These are phyloP conservation scores for Dalechampia spathulata DNA, from an alignment of 441 rosid species.

Conservation along the genomic window DNA sequence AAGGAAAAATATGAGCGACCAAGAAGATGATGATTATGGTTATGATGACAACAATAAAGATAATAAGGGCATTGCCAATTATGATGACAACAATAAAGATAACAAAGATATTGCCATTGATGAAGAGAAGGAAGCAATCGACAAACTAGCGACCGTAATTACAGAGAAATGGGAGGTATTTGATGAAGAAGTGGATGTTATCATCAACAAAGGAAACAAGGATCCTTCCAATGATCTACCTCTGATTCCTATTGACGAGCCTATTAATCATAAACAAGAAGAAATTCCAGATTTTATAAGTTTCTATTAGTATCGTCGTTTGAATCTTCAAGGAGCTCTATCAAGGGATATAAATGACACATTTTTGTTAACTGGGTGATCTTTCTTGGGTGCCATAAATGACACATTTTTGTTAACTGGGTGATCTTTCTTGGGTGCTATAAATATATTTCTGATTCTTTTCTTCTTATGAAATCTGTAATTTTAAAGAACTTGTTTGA, in stretches of 20 bases:
- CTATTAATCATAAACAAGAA: slow-evolving; percentile 19
- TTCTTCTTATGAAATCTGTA: no score
- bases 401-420: slow-evolving; percentile 4
- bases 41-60: no score
- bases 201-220: neutral
- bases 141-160: slow-evolving; percentile 36
- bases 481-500: no score
- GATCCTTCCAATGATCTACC: slow-evolving; percentile 12
- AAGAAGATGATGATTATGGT: no score
- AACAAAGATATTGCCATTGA: slow-evolving; percentile 6
- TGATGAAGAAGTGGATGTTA: no score
- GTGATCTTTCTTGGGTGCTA: no score
- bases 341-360: no score
- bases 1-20: neutral
- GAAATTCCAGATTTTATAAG: slow-evolving; percentile 61
- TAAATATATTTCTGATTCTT: no score
- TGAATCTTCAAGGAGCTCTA: neutral
- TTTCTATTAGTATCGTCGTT: slow-evolving; percentile 28
- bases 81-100: slow-evolving; percentile 13
- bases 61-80: no score
- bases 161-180: slow-evolving; percentile 69
- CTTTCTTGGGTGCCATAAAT: no score
- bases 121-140: neutral
- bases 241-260: slow-evolving; percentile 25
- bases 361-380: slow-evolving; percentile 11